These are phyloP conservation scores for Lentinula aciculospora DNA, from an alignment of 768 basidiomycete species.

Conservation along the genomic window DNA sequence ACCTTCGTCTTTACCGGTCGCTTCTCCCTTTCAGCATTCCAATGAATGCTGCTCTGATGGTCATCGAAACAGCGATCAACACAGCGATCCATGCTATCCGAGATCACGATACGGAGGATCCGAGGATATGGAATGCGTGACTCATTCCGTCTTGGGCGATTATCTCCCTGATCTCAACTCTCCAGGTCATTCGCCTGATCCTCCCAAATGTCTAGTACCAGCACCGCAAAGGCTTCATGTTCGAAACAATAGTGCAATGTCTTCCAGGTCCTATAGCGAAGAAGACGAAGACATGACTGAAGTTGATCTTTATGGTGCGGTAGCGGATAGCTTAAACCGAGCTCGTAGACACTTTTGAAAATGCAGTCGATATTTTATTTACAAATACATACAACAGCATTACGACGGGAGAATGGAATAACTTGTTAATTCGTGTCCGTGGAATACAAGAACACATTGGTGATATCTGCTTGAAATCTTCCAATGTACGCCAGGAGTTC, in stretches of 20 bases:
- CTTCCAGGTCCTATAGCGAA: not conserved
- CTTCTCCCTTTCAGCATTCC: not conserved
- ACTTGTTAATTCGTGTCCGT: not conserved
- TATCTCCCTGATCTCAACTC: not conserved
- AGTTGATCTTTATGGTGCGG: constrained; percentile 6
- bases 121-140: not conserved
- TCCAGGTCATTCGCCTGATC: not conserved
- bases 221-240: constrained; percentile 6
- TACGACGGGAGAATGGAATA: not conserved
- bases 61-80: not conserved
- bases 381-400: too few relatives aligned
- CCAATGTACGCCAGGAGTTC: constrained; percentile 63
- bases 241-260: not conserved
- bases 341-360: not conserved
- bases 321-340: not conserved
- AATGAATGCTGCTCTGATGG: not conserved
- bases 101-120: not conserved
- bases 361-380: too few relatives aligned
- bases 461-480: constrained; percentile 66
- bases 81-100: not conserved
- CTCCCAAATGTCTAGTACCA: constrained; percentile 1
- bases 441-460: constrained; percentile 40
- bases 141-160: constrained; percentile 7
- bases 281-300: constrained; percentile 1
- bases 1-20: not conserved